Conservation (phyloP, 345 rosid genomes). For the Lumnitzera racemosa region DNA sequence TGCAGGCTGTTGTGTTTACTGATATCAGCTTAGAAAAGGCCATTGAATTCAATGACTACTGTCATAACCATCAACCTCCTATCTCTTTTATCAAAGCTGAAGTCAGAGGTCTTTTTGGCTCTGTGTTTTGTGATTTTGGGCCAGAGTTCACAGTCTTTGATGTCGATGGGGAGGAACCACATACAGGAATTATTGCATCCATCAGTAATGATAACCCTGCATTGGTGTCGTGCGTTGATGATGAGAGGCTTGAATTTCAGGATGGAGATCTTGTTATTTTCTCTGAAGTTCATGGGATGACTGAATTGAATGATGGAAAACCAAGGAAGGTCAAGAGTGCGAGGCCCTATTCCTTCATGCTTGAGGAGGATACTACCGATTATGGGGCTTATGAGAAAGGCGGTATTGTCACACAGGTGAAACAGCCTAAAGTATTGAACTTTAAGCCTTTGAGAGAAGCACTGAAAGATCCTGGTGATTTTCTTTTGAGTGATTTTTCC, state of each 20-base stretch:
- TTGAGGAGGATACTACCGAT: conserved; percentile 78
- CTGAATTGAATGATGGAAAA: conserved; percentile 86
- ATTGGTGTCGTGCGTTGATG: conserved; percentile 85
- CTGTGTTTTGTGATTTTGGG: conserved; percentile 94
- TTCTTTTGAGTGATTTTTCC: conserved; percentile 88
- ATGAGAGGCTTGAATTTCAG: conserved; percentile 94
- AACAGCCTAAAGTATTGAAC: conserved; percentile 73
- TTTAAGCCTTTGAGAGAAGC: conserved; percentile 92
- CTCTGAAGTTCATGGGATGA: conserved; percentile 96
- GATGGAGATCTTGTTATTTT: conserved; percentile 94
- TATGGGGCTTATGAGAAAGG: conserved; percentile 69
- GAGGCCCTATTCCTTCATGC: conserved; percentile 80
- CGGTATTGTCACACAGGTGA: conserved; percentile 95
- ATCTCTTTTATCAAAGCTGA: conserved; percentile 87
- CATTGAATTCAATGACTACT: conserved; percentile 70
- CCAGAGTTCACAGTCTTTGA: conserved; percentile 82
- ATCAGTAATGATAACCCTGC: conserved; percentile 86
- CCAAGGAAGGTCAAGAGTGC: conserved; percentile 84
- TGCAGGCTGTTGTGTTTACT: conserved; percentile 90
- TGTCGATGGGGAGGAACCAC: conserved; percentile 95
- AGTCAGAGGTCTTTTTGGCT: conserved; percentile 95
- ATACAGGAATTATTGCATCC: conserved; percentile 91
- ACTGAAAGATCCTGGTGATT: conserved; percentile 85
- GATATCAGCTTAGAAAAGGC: conserved; percentile 72
- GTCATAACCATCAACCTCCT: conserved; percentile 83